Base-by-base conservation (phyloP, 257 asterid species). In the Echites panduratus region DNA sequence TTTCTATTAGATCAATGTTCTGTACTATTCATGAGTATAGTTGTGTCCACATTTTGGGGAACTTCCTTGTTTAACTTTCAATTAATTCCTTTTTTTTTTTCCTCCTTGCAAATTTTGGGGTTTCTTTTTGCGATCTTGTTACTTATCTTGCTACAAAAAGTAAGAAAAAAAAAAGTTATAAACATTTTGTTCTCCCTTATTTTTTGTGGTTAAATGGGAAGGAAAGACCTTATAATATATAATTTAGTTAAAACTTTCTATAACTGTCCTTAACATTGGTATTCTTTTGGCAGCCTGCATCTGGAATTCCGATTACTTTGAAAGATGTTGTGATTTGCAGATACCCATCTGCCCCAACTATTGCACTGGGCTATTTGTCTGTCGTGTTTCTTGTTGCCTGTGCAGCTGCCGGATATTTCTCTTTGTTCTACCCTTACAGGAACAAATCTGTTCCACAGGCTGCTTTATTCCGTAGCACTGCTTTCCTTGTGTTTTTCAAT, bases 391-490 rank as follows among this genome's bases (percentile, higher is more conserved):
- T 92, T 57, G 73, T 77, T 63, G 83, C 82, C 62, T 47, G 84
- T 44, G 67, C 89, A 2, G 26, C 75, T 22, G 95, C 86, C 29
- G 97, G 98, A 20, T 84, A 72, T n/a, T 68, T 40, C 3, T 85
- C 99, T 9, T 73, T 91, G 10, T 87, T 95, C 70, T 86, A 92
- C 75, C 86, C 92, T 26, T 95, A 95, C 89, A 83, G 82, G 74
- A 97, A 97, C n/a, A 88, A 88, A 83, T 72, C 90, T 5, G 78
- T 95, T 63, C 99, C 98, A 11, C 83, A 72, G 77, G 70, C 78
- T 3, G 90, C 88, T 35, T 76, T 95, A 20, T 87, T 89, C 82
- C 85, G 80, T 54, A 92, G 82, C 93, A 82, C 77, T 44, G 67
- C 85, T 75, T 88, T 95, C 56, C 62, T 84, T 7, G 78, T 82